phyloP scores from a whole-genome alignment of 2,329 filamentous ascomycete species.

The Phialocephala sp. region DNA sequence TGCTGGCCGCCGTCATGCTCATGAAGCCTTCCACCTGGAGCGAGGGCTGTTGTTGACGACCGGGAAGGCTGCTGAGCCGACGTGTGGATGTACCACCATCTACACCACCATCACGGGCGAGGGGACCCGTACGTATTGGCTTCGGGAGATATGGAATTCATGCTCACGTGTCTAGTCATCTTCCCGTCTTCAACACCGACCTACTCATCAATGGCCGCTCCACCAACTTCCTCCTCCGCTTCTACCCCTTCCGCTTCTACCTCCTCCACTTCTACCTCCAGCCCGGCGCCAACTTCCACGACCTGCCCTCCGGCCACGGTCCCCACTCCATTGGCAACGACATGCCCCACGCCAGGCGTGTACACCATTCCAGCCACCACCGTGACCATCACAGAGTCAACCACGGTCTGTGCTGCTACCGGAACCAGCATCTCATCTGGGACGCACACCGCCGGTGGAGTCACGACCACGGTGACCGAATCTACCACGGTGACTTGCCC shows the following conservation, averaged over 20 bases:
- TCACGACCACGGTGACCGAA: slow-evolving; percentile 71
- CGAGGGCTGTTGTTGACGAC: slow-evolving; percentile 41
- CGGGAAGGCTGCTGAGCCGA: slow-evolving; percentile 45
- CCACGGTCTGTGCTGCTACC: slow-evolving; percentile 68
- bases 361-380: slow-evolving; percentile 80
- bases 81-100: slow-evolving; percentile 76
- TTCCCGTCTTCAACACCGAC: slow-evolving; percentile 36
- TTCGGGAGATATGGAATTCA: slow-evolving; percentile 6
- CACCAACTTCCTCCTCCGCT: slow-evolving; percentile 30
- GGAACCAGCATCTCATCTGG: slow-evolving; percentile 67
- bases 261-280: slow-evolving; percentile 22
- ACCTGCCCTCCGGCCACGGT: slow-evolving; percentile 41
- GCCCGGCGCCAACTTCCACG: slow-evolving; percentile 41
- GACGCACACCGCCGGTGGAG: slow-evolving; percentile 72
- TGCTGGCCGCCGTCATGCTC: slow-evolving; percentile 63
- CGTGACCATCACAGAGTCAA: slow-evolving; percentile 68
- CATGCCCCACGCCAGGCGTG: slow-evolving; percentile 68
- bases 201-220: slow-evolving; percentile 23
- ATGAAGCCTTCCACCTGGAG: slow-evolving; percentile 63
- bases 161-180: slow-evolving; percentile 31
- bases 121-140: slow-evolving; percentile 62
- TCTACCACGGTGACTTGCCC: slow-evolving; percentile 74
- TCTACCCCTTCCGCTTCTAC: slow-evolving; percentile 17
- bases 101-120: slow-evolving; percentile 73
- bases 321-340: slow-evolving; percentile 55